phyloP scores from a whole-genome alignment of 345 rosid species.

The Odontarrhena argentea region DNA sequence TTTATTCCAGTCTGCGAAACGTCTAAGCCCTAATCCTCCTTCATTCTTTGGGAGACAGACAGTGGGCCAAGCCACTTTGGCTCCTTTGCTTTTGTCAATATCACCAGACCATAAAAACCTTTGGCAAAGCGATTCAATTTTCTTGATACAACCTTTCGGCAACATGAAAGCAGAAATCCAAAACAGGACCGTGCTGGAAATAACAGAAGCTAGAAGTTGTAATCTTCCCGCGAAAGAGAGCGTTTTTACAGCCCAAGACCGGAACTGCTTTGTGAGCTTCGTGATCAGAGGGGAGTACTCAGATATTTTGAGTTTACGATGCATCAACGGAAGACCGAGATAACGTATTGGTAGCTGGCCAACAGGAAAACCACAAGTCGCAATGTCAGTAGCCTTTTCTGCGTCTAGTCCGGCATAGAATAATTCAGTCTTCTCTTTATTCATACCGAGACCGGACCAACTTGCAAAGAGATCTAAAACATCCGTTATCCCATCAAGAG shows the following conservation, averaged over 20 bases:
- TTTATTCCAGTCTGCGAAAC: too few species aligned
- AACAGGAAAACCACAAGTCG: too few species aligned
- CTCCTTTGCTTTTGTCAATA: background rate
- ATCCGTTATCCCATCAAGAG: background rate
- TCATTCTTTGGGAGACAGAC: background rate
- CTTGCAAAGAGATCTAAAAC: background rate
- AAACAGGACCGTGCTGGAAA: background rate
- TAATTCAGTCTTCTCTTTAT: background rate
- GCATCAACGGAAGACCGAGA: too few species aligned
- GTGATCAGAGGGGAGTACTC: too few species aligned
- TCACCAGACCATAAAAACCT: too few species aligned
- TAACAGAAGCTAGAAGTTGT: background rate
- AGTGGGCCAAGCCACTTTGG: background rate
- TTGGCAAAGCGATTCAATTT: background rate
- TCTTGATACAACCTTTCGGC: background rate
- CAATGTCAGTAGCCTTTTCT: background rate
- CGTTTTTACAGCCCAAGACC: background rate
- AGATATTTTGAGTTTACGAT: too few species aligned
- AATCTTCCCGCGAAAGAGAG: background rate
- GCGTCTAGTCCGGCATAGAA: background rate
- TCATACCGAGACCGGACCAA: background rate
- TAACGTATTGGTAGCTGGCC: too few species aligned
- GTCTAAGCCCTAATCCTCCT: background rate
- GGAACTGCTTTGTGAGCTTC: too few species aligned
- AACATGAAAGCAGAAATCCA: background rate